Base-by-base conservation (phyloP, 1,284 basidiomycete species). In the Ceratobasidium sp. region DNA sequence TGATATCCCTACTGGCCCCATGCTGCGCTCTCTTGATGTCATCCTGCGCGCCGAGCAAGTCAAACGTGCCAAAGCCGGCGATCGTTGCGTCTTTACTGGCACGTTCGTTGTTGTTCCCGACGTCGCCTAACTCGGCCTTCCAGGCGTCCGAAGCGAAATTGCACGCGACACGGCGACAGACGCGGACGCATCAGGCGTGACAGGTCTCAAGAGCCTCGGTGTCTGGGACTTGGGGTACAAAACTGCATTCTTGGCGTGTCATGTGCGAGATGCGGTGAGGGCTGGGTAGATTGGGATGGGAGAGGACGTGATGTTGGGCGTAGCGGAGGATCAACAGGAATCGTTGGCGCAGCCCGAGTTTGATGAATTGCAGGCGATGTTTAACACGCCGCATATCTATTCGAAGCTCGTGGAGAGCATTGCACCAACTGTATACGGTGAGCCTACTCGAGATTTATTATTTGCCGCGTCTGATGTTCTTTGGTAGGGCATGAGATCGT, bases 101-200 rank as follows among this genome's bases (percentile, higher is more conserved):
- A 94, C 96, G 0, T 99, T 99, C 83, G 97, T 99, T 78, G 98
- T 99, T 65, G 96, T 99, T 0, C 98, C 98, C 0, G 98, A 99
- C 83, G 97, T 99, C 45, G 94, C 96, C 76, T 97, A 98, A 82
- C 89, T 99, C 31, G 96, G 97, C 15, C 84, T 99, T 17, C 97
- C 97, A 0, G 98, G 98, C n/a, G 97, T 98, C 50, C 97, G 96
- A 82, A 90, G 95, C 0, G 92, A 98, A 83, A 89, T 99, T 80
- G 94, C 96, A 85, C 88, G 97, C 59, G 96, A 99, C 82, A 89
- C 93, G 8, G 89, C 86, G 75, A 90, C 89, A 72, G 90, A 90
- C 3, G 78, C 84, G 22, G 90, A 89, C 0, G 85, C 86, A 6
- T 89, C 90, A 76, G 98, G 98, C 75, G 96, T 99, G 0, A 96